Base-by-base conservation (phyloP, 257 asterid species). In the Plantago major region DNA sequence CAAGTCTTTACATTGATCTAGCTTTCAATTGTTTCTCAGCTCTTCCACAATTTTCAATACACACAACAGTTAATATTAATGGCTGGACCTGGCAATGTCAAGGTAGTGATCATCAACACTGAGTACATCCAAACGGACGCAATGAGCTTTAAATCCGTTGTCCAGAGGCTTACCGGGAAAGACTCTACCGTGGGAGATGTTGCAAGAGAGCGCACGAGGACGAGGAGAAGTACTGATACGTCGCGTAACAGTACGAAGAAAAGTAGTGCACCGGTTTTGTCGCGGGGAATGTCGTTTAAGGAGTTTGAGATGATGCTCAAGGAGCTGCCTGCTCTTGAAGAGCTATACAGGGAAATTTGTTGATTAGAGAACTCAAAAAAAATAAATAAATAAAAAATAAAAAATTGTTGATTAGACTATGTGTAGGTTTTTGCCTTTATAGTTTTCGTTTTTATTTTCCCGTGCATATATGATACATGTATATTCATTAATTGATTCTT, bases 131-230 rank as follows among this genome's bases (percentile, higher is more conserved):
- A 85, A 19, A 88, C 91, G 0, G 94, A 88, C 64, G 81, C 80
- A 0, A 7, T 30, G 53, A 88, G 84, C 79, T 88, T 88, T 66
- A 88, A 88, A 63, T 77, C 88, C 3, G 94, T 84, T 0, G 94
- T 87, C 11, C 94, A 88, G 52, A 76, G 65, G 12, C 87, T 88
- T 62, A 85, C 94, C 50, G 87, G 96, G 6, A 88, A 81, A 49
- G 75, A 80, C 49, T 48, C 88, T 0, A 14, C 58, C n/a, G 63
- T 10, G 26, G 13, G 30, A 51, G 67, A 18, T 37, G 55, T 49
- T 1, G 43, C 38, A 13, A 13, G 10, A 1, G 42, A 45, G 19
- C 68, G 2, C 44, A 62, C 46, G 46, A 56, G 60, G 18, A 48
- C 12, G 16, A 26, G 56, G 68, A 54, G 67, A 49, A 55, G 26